These are phyloP conservation scores for Aspergillus quadricinctus DNA, from an alignment of 2,329 filamentous ascomycete genomes.

Conservation along the genomic window DNA sequence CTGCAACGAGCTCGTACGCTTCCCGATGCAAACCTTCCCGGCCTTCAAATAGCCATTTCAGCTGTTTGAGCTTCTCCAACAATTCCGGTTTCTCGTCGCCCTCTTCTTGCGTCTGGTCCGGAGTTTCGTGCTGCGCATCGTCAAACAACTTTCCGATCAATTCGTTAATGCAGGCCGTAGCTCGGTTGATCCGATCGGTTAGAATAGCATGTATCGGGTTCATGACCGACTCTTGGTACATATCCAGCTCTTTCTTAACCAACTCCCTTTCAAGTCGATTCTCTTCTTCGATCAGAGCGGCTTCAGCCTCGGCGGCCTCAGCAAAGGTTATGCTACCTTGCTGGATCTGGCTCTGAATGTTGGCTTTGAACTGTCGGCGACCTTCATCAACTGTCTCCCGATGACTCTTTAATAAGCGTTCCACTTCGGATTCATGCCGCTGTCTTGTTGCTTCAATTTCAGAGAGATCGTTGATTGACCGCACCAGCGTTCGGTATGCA, in stretches of 20 bases:
- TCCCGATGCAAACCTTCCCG: constrained; percentile 83
- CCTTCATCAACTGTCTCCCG: constrained; percentile 53
- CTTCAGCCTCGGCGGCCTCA: constrained; percentile 76
- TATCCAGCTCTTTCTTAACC: constrained; percentile 75
- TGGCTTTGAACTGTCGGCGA: constrained; percentile 63
- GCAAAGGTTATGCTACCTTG: constrained; percentile 75
- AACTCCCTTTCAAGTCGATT: constrained; percentile 65
- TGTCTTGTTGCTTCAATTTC: constrained; percentile 66
- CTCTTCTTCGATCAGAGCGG: constrained; percentile 68
- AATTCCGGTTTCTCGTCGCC: constrained; percentile 93
- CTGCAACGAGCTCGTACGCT: constrained; percentile 76
- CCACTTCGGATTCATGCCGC: constrained; percentile 47
- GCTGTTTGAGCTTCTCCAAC: constrained; percentile 84
- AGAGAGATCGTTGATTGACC: constrained; percentile 66
- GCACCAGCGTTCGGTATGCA: constrained; percentile 68
- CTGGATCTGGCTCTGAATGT: constrained; percentile 74
- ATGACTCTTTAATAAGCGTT: constrained; percentile 51
- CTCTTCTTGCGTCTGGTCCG: constrained; percentile 87
- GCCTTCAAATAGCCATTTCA: constrained; percentile 96
- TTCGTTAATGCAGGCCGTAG: constrained; percentile 72
- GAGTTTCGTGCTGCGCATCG: constrained; percentile 62
- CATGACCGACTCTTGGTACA: constrained; percentile 78
- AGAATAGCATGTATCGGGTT: constrained; percentile 77
- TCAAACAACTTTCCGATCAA: constrained; percentile 68
- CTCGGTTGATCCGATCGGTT: constrained; percentile 67